phyloP scores from a whole-genome alignment of 176 grass and related monocot genomes.

The Ensete ventricosum region DNA sequence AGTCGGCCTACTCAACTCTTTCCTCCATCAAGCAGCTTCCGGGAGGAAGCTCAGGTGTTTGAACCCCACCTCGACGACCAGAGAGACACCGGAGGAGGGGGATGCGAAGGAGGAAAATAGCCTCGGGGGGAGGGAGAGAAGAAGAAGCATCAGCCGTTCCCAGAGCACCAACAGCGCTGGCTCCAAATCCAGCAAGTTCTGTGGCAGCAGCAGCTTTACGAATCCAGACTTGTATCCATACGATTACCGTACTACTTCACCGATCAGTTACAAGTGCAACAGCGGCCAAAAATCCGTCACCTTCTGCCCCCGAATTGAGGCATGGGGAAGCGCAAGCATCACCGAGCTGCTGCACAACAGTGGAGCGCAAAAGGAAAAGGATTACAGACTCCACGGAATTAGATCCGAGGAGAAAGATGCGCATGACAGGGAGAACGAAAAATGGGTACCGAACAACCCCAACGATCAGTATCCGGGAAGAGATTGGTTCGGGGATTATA shows the following conservation, averaged over 20 bases:
- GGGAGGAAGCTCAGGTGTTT: slow-evolving; percentile 2
- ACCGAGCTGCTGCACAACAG: no score
- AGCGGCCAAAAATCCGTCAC: no score
- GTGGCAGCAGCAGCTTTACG: slow-evolving; percentile 3
- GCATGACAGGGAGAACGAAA: background rate
- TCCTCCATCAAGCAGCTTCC: background rate
- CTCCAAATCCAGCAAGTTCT: slow-evolving; percentile 3
- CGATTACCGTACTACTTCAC: background rate
- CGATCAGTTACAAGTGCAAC: no score
- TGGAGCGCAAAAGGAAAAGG: no score
- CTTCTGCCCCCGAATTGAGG: no score
- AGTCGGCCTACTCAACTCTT: background rate
- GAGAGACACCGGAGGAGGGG: background rate
- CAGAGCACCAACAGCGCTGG: background rate
- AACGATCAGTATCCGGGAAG: background rate
- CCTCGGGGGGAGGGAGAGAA: background rate
- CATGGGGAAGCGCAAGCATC: background rate
- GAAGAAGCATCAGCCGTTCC: background rate
- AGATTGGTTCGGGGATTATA: background rate
- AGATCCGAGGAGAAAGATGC: background rate
- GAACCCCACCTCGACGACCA: background rate
- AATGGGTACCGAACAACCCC: background rate
- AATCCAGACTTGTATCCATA: background rate
- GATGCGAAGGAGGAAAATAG: background rate
- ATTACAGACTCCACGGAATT: background rate